Evolutionary conservation across 106 monocot species (phyloP), one percentile per base, ranked within the genome.

Genomic region (Dioscorea alata): DNA sequence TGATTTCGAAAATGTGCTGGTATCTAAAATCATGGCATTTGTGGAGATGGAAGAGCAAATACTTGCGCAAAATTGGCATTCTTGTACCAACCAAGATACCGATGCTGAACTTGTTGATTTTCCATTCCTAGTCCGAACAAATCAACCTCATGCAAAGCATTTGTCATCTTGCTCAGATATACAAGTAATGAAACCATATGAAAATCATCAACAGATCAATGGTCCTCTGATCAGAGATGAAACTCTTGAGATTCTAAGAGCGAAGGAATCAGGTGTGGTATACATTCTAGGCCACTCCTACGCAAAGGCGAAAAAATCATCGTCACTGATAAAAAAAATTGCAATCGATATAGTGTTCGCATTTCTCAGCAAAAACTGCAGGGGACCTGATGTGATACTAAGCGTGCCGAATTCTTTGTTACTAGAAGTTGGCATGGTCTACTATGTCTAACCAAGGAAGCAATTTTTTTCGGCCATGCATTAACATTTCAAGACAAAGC

Each of bases 341-440:
- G 79, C 77, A 2, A 83, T 93, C 14, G 69, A 88, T 59, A 18
- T 88, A 4, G 56, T 83, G 4, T 93, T 66, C 60, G 70, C 81
- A 22, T 93, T 88, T 54, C 83, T 93, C 12, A 74, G 81, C 71
- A 85, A 74, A 51, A 88, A 93, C 31, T 93, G 88, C 76, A 82
- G 92, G 48, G 76, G 68, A 32, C 59, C 92, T 28, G 79, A 79
- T 63, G 73, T 72, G 65, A 61, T 75, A 15, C 61, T 81, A 42
- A 88, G 81, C 57, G 81, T 81, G 5, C 92, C 92, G n/a, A 81
- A 88, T 61, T 79, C 86, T 54, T 69, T 81, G 6, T 20, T 93
- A 58, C 83, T 93, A 4, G 86, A 93, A 71, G 85, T 93, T 34
- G 88, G 88, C 16, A 93, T 88, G 88, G 64, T 86, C 21, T 88